Percentiles rank a stretch among this genome's conserved stretches.
Conservation (phyloP, 306 rosid species). For the Glycyrrhiza uralensis region DNA sequence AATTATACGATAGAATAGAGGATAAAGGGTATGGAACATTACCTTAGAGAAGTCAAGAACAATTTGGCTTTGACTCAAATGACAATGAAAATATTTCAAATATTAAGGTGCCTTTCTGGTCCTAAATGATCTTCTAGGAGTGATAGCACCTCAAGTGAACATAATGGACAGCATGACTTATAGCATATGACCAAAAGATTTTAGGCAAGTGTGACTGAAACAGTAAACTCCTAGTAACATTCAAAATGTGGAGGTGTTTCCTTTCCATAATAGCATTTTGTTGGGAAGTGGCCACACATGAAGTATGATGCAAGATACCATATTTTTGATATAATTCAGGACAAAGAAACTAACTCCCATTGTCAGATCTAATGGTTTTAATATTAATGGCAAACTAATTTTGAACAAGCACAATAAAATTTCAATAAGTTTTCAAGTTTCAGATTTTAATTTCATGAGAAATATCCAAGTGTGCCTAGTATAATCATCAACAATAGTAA, state of each 20-base stretch:
- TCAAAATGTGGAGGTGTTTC: neutral
- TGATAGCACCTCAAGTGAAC: too few relatives aligned
- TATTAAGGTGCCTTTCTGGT: too few relatives aligned
- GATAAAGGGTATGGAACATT: too few relatives aligned
- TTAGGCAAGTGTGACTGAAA: neutral
- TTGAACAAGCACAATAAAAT: neutral
- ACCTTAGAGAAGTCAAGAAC: too few relatives aligned
- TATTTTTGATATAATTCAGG: rapidly evolving
- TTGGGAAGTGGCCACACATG: neutral
- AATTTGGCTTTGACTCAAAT: too few relatives aligned
- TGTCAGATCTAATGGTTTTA: neutral
- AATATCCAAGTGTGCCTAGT: neutral
- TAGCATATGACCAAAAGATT: too few relatives aligned
- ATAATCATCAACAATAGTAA: neutral
- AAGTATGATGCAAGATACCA: neutral
- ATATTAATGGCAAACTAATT: neutral
- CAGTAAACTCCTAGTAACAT: neutral
- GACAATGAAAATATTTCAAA: too few relatives aligned
- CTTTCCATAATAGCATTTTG: neutral
- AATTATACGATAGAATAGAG: too few relatives aligned
- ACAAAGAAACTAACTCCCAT: neutral
- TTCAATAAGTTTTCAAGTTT: neutral
- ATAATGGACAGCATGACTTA: too few relatives aligned
- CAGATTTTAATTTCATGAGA: neutral
- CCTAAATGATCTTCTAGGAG: too few relatives aligned